Evolutionary conservation across 176 grass and related monocot genomes (phyloP).

Genomic region (Puya raimondii): DNA sequence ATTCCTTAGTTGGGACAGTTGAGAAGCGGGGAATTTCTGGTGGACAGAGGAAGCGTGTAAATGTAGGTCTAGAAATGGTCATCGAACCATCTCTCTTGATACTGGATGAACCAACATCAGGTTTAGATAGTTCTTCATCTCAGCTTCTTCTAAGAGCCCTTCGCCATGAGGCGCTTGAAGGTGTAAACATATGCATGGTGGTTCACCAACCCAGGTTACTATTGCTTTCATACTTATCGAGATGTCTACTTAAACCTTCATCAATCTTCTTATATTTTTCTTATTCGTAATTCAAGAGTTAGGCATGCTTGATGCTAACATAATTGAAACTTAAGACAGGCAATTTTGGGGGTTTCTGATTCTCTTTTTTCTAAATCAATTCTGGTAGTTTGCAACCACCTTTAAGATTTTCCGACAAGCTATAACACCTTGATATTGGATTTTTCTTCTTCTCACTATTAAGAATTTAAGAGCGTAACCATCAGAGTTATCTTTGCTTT

Average conservation of each 20-base stretch:
- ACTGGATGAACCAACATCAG: conserved; percentile 94
- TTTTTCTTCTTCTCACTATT: not conserved
- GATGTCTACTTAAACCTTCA: not conserved
- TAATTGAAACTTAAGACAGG: not conserved
- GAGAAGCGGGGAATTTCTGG: conserved; percentile 92
- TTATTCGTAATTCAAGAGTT: not conserved
- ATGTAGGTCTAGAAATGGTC: conserved; percentile 93
- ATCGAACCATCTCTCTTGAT: conserved; percentile 92
- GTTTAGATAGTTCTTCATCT: conserved; percentile 83
- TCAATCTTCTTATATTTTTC: not conserved
- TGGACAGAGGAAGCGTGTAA: conserved; percentile 83
- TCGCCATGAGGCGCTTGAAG: conserved; percentile 71
- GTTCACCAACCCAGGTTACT: conserved; percentile 79
- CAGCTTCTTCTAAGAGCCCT: conserved; percentile 73
- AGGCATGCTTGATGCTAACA: not conserved
- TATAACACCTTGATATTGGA: not conserved
- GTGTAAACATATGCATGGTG: conserved; percentile 74
- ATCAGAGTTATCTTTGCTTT: too few relatives aligned
- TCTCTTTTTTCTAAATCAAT: too few relatives aligned
- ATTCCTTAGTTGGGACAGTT: conserved; percentile 73
- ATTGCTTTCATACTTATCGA: not conserved
- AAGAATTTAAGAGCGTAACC: not conserved
- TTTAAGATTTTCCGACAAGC: not conserved
- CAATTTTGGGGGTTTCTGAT: too few relatives aligned
- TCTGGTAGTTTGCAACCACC: too few relatives aligned